A percentile compares a stretch with the other conserved stretches of the same genome.
These are phyloP conservation scores for Termitomyces sp. DNA, from an alignment of 768 basidiomycete genomes.

Conservation along the genomic window DNA sequence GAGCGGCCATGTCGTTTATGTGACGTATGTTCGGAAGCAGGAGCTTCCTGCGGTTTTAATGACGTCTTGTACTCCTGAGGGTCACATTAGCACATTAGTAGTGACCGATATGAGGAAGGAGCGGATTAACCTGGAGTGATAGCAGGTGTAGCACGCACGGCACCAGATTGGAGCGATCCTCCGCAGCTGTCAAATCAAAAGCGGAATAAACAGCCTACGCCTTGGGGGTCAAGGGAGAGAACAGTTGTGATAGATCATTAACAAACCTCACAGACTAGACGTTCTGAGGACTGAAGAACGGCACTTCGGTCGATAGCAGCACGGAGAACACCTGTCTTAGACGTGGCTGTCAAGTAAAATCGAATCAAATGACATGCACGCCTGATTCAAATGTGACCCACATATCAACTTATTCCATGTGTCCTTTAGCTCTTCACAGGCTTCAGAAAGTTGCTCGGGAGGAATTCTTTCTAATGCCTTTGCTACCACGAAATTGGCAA, in stretches of 20 bases:
- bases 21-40: neutral
- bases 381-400: constrained; percentile 34
- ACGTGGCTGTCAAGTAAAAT: constrained; percentile 42
- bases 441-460: constrained; percentile 48
- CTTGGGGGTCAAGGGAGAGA: constrained; percentile 4
- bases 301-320: constrained; percentile 69
- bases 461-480: constrained; percentile 66
- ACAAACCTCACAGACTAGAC: constrained; percentile 55
- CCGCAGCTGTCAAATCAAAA: constrained; percentile 49
- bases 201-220: constrained; percentile 57
- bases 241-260: neutral
- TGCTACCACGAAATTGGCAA: constrained; percentile 92
- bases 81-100: neutral
- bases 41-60: neutral
- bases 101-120: neutral
- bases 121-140: constrained; percentile 40
- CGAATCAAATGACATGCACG: neutral
- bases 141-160: constrained; percentile 63
- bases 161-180: constrained; percentile 53
- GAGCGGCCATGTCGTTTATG: constrained; percentile 15
- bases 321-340: constrained; percentile 75
- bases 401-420: constrained; percentile 65
- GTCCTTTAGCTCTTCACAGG: constrained; percentile 56
- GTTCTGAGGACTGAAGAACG: constrained; percentile 40
- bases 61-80: constrained; percentile 19